These are phyloP conservation scores for Ambrosia trifida DNA, from an alignment of 129 eudicot genomes.

Conservation along the genomic window DNA sequence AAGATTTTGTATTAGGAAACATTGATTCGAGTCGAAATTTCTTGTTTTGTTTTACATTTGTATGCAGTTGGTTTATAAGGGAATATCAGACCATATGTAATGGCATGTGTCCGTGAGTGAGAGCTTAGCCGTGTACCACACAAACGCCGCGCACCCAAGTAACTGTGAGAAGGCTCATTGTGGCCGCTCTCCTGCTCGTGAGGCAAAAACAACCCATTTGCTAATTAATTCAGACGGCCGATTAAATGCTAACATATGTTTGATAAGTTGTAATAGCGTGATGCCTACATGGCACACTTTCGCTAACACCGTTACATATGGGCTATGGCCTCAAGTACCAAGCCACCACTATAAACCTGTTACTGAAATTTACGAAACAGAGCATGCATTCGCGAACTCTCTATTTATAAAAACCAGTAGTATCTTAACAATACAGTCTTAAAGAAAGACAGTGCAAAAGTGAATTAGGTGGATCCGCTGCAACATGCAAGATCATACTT, in stretches of 20 bases:
- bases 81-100: neutral
- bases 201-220: too few relatives aligned
- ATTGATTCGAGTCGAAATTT: slow-evolving; percentile 9
- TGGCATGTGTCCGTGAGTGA: too few relatives aligned
- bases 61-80: neutral
- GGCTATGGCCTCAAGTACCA: neutral
- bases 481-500: neutral
- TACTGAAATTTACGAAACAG: neutral
- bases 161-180: too few relatives aligned
- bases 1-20: neutral
- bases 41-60: neutral
- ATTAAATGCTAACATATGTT: too few relatives aligned
- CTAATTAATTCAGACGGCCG: too few relatives aligned
- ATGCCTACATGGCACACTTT: too few relatives aligned
- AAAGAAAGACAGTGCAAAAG: slow-evolving; percentile 1
- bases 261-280: too few relatives aligned
- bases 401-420: slow-evolving; percentile 10
- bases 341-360: neutral
- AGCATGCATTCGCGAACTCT: slow-evolving; percentile 14
- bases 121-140: too few relatives aligned
- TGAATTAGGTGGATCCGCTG: too few relatives aligned
- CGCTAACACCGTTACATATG: too few relatives aligned
- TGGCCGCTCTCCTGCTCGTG: too few relatives aligned
- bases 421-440: neutral
- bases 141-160: too few relatives aligned